Conservation (phyloP, 2,329 filamentous ascomycete species). For the Fusarium pseudograminearum region DNA sequence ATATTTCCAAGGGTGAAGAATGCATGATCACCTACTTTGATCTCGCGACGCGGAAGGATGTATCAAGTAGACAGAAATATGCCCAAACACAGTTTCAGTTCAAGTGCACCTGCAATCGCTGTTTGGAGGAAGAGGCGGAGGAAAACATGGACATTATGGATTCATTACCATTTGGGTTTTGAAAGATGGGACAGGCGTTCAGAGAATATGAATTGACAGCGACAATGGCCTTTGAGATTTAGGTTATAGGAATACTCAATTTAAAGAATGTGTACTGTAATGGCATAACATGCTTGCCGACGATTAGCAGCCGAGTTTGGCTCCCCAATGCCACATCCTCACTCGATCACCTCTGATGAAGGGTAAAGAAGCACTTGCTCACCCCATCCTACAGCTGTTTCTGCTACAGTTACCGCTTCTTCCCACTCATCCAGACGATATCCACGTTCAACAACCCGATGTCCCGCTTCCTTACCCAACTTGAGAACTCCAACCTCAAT, state of each 20-base stretch:
- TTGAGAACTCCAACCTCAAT: conserved; percentile 28
- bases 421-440: conserved; percentile 35
- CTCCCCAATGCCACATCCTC: neutral
- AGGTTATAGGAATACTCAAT: neutral
- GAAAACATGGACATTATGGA: conserved; percentile 41
- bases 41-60: conserved; percentile 26
- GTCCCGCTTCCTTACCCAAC: conserved; percentile 28
- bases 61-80: conserved; percentile 34
- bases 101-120: conserved; percentile 44
- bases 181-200: neutral
- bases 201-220: no score
- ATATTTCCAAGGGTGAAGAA: conserved; percentile 45
- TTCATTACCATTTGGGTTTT: conserved; percentile 38
- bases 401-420: conserved; percentile 6
- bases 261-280: neutral
- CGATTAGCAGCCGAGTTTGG: fast-evolving
- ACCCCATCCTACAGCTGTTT: conserved; percentile 27
- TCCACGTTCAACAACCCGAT: conserved; percentile 14
- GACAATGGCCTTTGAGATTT: neutral
- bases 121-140: conserved; percentile 41
- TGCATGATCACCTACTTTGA: conserved; percentile 49
- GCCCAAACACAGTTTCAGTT: conserved; percentile 44
- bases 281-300: neutral
- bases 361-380: conserved; percentile 30
- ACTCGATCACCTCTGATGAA: neutral